A percentile compares a stretch with the other conserved stretches of the same genome.
phyloP scores from a whole-genome alignment of 768 basidiomycete genomes.

The Boletus patriciae region DNA sequence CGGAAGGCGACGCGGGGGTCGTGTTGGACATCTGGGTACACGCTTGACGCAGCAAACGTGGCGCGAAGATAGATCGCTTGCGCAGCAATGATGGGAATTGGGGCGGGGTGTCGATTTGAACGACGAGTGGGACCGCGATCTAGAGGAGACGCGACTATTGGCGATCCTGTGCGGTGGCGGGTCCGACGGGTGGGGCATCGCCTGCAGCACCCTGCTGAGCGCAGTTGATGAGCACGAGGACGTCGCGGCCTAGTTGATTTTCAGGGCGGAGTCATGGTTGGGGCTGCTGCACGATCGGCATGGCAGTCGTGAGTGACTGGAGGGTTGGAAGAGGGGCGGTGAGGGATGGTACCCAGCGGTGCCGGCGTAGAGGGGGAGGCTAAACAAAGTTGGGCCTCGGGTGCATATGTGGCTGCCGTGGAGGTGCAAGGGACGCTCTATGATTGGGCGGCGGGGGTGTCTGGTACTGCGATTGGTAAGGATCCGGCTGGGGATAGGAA shows the following conservation, averaged over 20 bases:
- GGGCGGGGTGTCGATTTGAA: constrained; percentile 49
- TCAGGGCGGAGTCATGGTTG: constrained; percentile 54
- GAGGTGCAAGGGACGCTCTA: no score
- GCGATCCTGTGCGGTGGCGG: constrained; percentile 56
- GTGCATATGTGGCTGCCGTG: no score
- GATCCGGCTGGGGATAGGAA: constrained; percentile 9
- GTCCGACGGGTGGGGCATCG: constrained; percentile 49
- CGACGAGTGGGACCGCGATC: constrained; percentile 62
- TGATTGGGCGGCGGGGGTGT: no score
- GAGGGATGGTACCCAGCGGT: no score
- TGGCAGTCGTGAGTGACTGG: constrained; percentile 35
- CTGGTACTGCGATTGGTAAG: no score
- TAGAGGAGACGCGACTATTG: constrained; percentile 59
- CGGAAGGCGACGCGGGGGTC: constrained; percentile 83
- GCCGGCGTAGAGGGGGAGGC: no score
- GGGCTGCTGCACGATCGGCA: constrained; percentile 54
- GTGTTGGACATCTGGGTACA: constrained; percentile 41
- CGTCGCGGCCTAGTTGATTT: constrained; percentile 84
- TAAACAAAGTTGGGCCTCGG: no score
- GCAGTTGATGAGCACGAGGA: constrained; percentile 75
- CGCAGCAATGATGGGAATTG: constrained; percentile 51
- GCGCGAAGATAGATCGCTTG: constrained; percentile 79
- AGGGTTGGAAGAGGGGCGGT: no score
- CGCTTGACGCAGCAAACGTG: constrained; percentile 49
- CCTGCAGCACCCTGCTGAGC: constrained; percentile 35